Base-by-base conservation (phyloP, 805 yeast species). In the Candida bentonensis region DNA sequence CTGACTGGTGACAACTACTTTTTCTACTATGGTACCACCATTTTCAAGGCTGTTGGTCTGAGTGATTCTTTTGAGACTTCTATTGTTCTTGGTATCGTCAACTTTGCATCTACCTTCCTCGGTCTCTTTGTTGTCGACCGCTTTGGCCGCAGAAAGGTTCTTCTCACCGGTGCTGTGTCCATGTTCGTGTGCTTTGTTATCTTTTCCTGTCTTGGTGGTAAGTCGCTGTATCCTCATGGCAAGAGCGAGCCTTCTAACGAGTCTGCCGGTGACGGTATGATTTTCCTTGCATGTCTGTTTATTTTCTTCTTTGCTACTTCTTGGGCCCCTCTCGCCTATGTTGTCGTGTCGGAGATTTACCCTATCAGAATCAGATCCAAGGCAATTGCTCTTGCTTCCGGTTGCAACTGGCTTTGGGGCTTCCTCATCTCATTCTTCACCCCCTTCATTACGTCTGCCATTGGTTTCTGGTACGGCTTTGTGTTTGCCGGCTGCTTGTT, bases 1-100 rank as follows among this genome's bases (percentile, higher is more conserved):
- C 77, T 85, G 55, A 77, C 94, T 7, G 96, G 96, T 45, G 79
- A 85, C 49, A 87, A 87, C 66, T 86, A 86, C 57, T 82, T 86
- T 48, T 84, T 88, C 58, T 88, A 88, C 65, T 88, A 80, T 60
- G 92, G 95, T 39, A 86, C 89, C 22, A 72, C 78, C 51, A 84
- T 87, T 62, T 85, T 88, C 61, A 30, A 30, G 36, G 69, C 64
- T 46, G 69, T 64, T 46, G 64, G 73, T 13, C 70, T 30, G 17
- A 30, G 36, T 17, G 64, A 73, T 13, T 73, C 86, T 45, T 64
- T 82, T 42, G 83, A 95, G 3, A 83, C 95, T 3, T 53, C 56
- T 2, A 42, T 53, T 26, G 78, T 82, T n/a, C 94, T 84, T 22
- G 84, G 87, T 58, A 87, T 82, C 25, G 72, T 72, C 2, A 70